Base-by-base conservation (phyloP, 352 stramenopile species). In the Phytophthora pinifolia region DNA sequence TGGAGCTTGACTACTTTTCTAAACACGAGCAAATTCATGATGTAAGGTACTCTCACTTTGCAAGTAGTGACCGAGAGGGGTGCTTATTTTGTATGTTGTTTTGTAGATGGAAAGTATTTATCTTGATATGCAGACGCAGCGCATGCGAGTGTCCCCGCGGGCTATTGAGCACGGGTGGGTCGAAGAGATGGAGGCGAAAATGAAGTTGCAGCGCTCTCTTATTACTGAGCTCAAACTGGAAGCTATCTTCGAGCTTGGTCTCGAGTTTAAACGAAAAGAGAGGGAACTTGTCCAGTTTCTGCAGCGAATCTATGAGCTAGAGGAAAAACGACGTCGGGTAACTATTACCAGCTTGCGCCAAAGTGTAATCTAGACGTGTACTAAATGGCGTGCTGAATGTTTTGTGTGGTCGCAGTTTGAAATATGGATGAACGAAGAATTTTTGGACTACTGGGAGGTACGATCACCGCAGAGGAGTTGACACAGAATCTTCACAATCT, bases 81-180 rank as follows among this genome's bases (percentile, higher is more conserved):
- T 30, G 25, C 32, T 32, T 15, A 7, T 2, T 13, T 36, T 13
- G 14, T 56, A 13, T 9, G 37, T 20, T 36, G 12, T 31, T 20
- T 48, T 15, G 9, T 44, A 91, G 79, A 79, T 93, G 71, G 80
- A 93, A 58, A 77, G 74, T 22, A 87, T 89, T 33, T 93, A 85
- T 36, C 55, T 91, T 27, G 83, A 93, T 45, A 93, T 91, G 83
- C 73, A 88, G 47, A 83, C 70, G 0, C 83, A 93, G 54, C 71
- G 77, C 1, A 67, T 88, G 49, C 77, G 79, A 9, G 69, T 93
- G 10, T 93, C 80, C 1, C 80, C 83, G 1, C 73, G 83, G 9
- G 83, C 83, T 3, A 91, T 93, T 27, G 77, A 89, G 20, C 77
- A 91, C 7, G 83, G 83, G 1, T 93, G 80, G 83, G 75, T 93